Base-by-base conservation (phyloP, 331 rosid species). In the Arachis monticola region DNA sequence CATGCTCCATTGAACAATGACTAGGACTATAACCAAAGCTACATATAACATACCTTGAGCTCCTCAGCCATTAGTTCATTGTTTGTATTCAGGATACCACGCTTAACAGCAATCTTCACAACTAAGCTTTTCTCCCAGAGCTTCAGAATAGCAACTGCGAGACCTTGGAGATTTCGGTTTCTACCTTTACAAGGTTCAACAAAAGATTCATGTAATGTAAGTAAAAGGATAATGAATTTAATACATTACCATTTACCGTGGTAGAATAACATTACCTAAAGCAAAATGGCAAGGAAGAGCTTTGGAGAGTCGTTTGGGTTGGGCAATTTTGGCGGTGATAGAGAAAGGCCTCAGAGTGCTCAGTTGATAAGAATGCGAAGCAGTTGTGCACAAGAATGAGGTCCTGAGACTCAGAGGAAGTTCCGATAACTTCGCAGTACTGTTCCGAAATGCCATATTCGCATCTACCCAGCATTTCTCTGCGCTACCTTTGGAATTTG, bases 211-310 rank as follows among this genome's bases (percentile, higher is more conserved):
- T 17, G 22, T 17, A 17, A 77, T 11, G 68, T 69, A 79, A 89
- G 71, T 42, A 35, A 74, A 53, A 32, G 78, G 59, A 60, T 55
- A 5, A 64, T 44, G 27, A 59, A 45, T 17, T 58, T 3, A 56
- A 60, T 38, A 72, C 77, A 58, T 17, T 17, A 17, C 22, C 22
- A 17, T 17, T 41, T 11, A 72, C 32, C 32, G 11, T 9, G 46
- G 83, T 58, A 38, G 69, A 31, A 31, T 70, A 83, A 53, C 27
- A 12, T 5, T 92, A 95, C 99, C 98, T 32, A 95, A 89, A 52
- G 99, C 97, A 85, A 95, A 95, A 88, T 92, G 99, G 71, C 92
- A 87, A 73, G 99, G 99, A 82, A 95, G 87, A 46, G 93, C 82
- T 76, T 85, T 95, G 47, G 99, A 88, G 80, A 89, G 74, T 67